A percentile compares a stretch with the other conserved stretches of the same genome.
Evolutionary conservation across 495 filamentous ascomycete species (phyloP).

Genomic region (Neurospora sp.): DNA sequence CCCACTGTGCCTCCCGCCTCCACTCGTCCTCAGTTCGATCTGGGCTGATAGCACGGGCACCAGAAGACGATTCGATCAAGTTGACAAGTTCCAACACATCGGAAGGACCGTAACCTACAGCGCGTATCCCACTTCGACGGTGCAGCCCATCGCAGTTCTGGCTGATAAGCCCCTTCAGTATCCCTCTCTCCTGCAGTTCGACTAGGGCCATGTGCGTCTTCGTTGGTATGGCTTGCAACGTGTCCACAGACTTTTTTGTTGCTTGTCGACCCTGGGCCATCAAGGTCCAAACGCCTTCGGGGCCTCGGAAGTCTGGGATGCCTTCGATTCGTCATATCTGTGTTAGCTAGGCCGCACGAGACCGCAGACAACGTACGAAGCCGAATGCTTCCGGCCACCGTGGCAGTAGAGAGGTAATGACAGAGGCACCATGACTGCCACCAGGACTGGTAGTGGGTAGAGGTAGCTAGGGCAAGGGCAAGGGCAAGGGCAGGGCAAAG

Average conservation of each 20-base stretch:
- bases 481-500: background rate
- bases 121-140: constrained; percentile 32
- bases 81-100: background rate
- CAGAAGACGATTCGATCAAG: background rate
- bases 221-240: constrained; percentile 34
- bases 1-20: background rate
- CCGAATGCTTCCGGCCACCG: no score
- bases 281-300: constrained; percentile 35
- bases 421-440: background rate
- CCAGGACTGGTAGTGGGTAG: no score
- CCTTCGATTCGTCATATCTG: constrained; percentile 9
- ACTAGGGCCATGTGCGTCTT: constrained; percentile 39
- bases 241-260: constrained; percentile 17
- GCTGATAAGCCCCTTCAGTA: constrained; percentile 34
- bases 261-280: constrained; percentile 26
- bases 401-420: background rate
- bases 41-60: background rate
- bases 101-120: constrained; percentile 16
- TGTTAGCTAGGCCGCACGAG: background rate
- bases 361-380: no score
- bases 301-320: constrained; percentile 38
- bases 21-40: no score
- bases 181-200: constrained; percentile 29
- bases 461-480: background rate
- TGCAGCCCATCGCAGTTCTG: constrained; percentile 40